These are phyloP conservation scores for Xylariaceae sp. DNA, from an alignment of 2,329 filamentous ascomycete genomes.

Conservation along the genomic window DNA sequence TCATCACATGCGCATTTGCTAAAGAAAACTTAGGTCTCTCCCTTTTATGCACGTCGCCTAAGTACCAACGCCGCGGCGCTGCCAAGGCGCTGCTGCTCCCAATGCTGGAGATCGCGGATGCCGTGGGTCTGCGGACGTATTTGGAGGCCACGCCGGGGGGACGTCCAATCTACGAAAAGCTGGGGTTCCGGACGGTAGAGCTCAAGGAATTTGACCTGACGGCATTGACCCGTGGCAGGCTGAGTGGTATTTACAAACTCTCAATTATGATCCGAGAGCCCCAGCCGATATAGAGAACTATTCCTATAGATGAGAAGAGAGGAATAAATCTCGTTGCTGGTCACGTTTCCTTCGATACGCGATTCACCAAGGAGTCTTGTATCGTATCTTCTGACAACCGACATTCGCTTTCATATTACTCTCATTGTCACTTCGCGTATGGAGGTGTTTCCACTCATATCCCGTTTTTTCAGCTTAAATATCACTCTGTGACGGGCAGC, in stretches of 20 bases:
- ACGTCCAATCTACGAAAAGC: slow-evolving; percentile 45
- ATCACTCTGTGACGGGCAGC: too few species aligned
- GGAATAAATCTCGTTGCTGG: too few species aligned
- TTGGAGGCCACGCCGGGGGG: slow-evolving; percentile 47
- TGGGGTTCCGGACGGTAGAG: slow-evolving; percentile 46
- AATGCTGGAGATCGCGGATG: slow-evolving; percentile 45
- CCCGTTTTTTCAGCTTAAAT: too few species aligned
- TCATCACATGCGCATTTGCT: neutral
- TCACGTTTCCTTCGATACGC: too few species aligned
- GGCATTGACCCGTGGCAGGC: slow-evolving; percentile 24
- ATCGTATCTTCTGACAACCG: too few species aligned
- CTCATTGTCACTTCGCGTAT: too few species aligned
- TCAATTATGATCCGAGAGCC: slow-evolving; percentile 41
- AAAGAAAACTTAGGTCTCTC: slow-evolving; percentile 40
- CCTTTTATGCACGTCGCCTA: slow-evolving; percentile 44
- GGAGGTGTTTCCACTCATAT: too few species aligned
- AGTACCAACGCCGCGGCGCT: slow-evolving; percentile 44
- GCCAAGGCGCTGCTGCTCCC: slow-evolving; percentile 43
- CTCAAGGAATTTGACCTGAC: slow-evolving; percentile 35
- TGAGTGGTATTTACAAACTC: slow-evolving; percentile 28
- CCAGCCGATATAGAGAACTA: slow-evolving; percentile 12
- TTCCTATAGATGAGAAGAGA: too few species aligned
- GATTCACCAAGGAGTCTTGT: too few species aligned
- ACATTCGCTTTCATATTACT: too few species aligned
- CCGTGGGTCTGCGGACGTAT: slow-evolving; percentile 41